phyloP scores from a whole-genome alignment of 192 early-diverging fungal species.

The Coemansia sp. region DNA sequence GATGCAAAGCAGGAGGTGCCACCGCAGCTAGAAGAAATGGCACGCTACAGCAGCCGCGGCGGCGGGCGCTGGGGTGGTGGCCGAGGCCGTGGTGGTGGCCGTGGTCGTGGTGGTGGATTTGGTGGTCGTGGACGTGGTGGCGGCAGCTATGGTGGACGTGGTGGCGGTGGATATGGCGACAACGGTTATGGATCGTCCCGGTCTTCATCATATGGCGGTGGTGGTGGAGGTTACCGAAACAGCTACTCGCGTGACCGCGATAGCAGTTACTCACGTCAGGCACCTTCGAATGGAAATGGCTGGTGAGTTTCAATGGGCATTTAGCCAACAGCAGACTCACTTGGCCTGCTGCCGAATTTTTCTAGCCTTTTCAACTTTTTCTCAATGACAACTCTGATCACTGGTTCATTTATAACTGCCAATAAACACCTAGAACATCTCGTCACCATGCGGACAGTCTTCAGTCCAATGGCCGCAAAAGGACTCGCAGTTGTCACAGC shows the following conservation, averaged over 20 bases:
- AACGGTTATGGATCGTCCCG: constrained; percentile 36
- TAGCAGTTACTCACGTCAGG: constrained; percentile 30
- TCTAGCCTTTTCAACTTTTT: background rate
- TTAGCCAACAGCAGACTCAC: background rate
- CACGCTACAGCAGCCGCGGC: constrained; percentile 58
- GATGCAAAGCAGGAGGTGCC: constrained; percentile 91
- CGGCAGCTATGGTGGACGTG: constrained; percentile 21
- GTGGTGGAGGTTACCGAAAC: constrained; percentile 14
- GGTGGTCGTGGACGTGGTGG: constrained; percentile 20
- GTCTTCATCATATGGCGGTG: constrained; percentile 32
- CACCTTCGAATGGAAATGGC: constrained; percentile 18
- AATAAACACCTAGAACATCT: constrained; percentile 57
- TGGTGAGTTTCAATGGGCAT: constrained; percentile 9
- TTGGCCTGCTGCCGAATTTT: background rate
- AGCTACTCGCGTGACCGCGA: constrained; percentile 14
- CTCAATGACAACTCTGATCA: background rate
- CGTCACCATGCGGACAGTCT: constrained; percentile 58
- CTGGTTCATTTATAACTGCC: too few species aligned
- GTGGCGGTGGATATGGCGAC: constrained; percentile 23
- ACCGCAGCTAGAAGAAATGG: constrained; percentile 72
- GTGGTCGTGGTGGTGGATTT: constrained; percentile 11
- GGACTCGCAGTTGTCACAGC: too few species aligned
- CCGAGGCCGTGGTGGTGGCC: constrained; percentile 35
- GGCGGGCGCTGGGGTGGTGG: constrained; percentile 59
- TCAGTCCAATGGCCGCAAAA: too few species aligned